phyloP scores from a whole-genome alignment of 2,329 filamentous ascomycete species.

The Ascocoryne sarcoides region DNA sequence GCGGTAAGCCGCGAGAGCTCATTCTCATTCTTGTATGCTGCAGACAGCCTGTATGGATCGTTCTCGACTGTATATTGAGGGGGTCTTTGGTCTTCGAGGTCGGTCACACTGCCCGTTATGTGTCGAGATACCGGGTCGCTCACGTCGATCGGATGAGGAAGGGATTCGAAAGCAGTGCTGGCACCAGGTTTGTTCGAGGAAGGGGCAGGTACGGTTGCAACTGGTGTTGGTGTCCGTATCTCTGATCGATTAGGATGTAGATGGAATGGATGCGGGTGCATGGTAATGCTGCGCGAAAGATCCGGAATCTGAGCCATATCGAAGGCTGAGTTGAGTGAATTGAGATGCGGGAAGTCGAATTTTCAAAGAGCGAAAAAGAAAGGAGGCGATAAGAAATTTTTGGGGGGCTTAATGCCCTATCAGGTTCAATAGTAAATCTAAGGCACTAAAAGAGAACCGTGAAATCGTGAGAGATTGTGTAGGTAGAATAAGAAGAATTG shows the following conservation, averaged over 20 bases:
- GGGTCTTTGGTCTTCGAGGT: constrained; percentile 34
- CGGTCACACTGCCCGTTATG: constrained; percentile 22
- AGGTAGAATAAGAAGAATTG: too few species aligned
- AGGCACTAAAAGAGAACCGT: too few species aligned
- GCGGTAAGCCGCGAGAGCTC: constrained; percentile 73
- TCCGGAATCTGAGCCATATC: constrained; percentile 19
- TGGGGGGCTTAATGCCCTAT: too few species aligned
- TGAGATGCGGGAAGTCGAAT: background rate
- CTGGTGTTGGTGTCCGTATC: constrained; percentile 19
- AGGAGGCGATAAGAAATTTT: background rate
- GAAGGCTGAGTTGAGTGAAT: too few species aligned
- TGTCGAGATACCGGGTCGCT: constrained; percentile 25
- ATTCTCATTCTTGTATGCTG: constrained; percentile 64
- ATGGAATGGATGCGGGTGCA: constrained; percentile 27
- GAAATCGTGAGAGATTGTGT: too few species aligned
- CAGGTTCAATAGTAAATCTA: too few species aligned
- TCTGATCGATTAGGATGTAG: constrained; percentile 22
- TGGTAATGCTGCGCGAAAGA: constrained; percentile 25
- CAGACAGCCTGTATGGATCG: constrained; percentile 75
- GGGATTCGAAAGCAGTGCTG: constrained; percentile 34
- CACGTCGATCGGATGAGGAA: constrained; percentile 20
- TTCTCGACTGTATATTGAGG: constrained; percentile 38
- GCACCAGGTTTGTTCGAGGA: constrained; percentile 28
- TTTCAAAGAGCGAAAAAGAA: background rate
- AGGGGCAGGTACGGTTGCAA: constrained; percentile 7